Percentiles rank a stretch among this genome's conserved stretches.
Evolutionary conservation across 768 basidiomycete genomes (phyloP).

Genomic region (Leccinum boreale): DNA sequence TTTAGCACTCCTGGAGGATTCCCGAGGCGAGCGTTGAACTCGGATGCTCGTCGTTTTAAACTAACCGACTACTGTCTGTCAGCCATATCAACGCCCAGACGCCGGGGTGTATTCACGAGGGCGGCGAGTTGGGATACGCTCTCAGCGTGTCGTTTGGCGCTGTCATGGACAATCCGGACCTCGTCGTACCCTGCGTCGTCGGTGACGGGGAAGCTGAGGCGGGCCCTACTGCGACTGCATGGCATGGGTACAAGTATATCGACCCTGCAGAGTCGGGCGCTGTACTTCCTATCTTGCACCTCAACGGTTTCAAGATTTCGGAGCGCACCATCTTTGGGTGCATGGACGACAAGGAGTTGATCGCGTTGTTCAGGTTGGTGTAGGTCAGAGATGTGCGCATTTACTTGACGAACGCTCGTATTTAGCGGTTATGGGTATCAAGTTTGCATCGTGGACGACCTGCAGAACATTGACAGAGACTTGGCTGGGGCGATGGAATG

Average conservation of each 20-base stretch:
- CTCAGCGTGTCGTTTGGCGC: slow-evolving; percentile 83
- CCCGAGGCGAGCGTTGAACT: slow-evolving; percentile 51
- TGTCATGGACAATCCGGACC: slow-evolving; percentile 88
- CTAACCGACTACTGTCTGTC: background rate
- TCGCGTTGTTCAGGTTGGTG: slow-evolving; percentile 63
- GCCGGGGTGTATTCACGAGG: slow-evolving; percentile 89
- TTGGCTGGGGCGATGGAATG: slow-evolving; percentile 82
- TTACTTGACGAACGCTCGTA: background rate
- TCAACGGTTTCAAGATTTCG: slow-evolving; percentile 89
- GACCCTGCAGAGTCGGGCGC: slow-evolving; percentile 89
- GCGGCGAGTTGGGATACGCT: slow-evolving; percentile 87
- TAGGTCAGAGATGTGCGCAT: background rate
- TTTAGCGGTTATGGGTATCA: slow-evolving; percentile 83
- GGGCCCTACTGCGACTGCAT: slow-evolving; percentile 74
- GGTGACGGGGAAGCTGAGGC: slow-evolving; percentile 88
- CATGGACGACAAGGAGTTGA: slow-evolving; percentile 86
- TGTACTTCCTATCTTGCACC: slow-evolving; percentile 85
- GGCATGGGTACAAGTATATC: slow-evolving; percentile 88
- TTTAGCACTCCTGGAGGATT: slow-evolving; percentile 86
- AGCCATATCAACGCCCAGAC: slow-evolving; percentile 81
- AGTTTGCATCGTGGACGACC: slow-evolving; percentile 73
- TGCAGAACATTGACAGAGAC: slow-evolving; percentile 66
- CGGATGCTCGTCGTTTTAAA: background rate
- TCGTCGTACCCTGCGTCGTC: slow-evolving; percentile 77
- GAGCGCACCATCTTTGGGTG: slow-evolving; percentile 87